Conservation (phyloP, 75 land plant genomes). For the Pseudotsuga menziesii region DNA sequence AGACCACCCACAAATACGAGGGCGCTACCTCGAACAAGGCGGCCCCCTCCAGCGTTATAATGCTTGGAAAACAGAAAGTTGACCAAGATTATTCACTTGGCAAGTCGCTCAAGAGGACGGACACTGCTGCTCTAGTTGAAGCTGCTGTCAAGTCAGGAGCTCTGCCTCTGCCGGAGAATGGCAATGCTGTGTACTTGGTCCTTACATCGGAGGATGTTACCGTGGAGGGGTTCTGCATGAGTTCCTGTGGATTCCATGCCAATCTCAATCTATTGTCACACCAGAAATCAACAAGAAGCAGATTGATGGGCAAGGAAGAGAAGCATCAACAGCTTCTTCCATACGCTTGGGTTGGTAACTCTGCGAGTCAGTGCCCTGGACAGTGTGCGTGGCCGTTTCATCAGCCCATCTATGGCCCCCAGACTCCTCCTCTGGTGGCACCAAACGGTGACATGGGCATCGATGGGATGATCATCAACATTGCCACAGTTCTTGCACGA, state of each 20-base stretch:
- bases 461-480: constrained; percentile 26
- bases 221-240: constrained; percentile 49
- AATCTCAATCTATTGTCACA: neutral
- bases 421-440: constrained; percentile 17
- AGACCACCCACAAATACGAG: neutral
- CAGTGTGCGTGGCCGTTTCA: constrained; percentile 33
- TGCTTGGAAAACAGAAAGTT: neutral
- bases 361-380: constrained; percentile 13
- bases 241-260: constrained; percentile 40
- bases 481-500: constrained; percentile 7
- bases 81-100: constrained; percentile 9
- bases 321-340: neutral
- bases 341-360: constrained; percentile 21
- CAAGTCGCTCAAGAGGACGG: constrained; percentile 12
- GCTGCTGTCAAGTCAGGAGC: neutral
- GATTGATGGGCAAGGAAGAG: neutral
- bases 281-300: no score
- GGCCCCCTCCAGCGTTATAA: neutral
- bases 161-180: neutral
- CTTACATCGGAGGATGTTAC: constrained; percentile 36
- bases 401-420: constrained; percentile 14
- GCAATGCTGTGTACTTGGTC: constrained; percentile 36
- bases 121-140: constrained; percentile 21
- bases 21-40: neutral
- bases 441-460: constrained; percentile 28